Conservation (phyloP, 768 basidiomycete genomes). For the Fibroporia radiculosa region DNA sequence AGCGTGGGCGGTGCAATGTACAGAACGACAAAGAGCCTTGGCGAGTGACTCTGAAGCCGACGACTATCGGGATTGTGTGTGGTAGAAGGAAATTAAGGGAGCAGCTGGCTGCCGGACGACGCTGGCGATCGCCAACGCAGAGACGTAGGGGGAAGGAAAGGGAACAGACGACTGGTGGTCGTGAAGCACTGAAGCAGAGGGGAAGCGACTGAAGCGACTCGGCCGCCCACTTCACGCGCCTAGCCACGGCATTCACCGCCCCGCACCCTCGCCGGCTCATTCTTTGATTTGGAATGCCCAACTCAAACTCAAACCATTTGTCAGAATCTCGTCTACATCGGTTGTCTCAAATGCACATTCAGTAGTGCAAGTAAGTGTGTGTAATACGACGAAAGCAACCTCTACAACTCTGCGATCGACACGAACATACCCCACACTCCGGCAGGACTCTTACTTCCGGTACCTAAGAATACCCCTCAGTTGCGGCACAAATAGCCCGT, state of each 20-base stretch:
- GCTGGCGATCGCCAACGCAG: background rate
- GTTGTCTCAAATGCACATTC: conserved; percentile 7
- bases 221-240: conserved; percentile 2
- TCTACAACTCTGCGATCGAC: background rate
- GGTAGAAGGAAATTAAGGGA: background rate
- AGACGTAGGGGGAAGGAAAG: background rate
- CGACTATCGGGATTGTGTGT: conserved; percentile 1
- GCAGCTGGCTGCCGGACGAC: conserved; percentile 3
- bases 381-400: too few species aligned
- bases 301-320: background rate
- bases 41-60: background rate
- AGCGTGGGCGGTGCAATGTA: background rate
- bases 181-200: background rate
- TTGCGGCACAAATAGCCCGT: background rate
- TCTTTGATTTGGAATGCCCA: too few species aligned
- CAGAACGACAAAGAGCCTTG: background rate
- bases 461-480: conserved; percentile 10
- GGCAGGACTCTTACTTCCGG: conserved; percentile 13
- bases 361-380: background rate
- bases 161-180: background rate
- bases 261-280: too few species aligned
- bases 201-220: background rate
- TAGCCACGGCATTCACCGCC: conserved; percentile 1
- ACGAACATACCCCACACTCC: conserved; percentile 3
- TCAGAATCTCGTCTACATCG: background rate